Percentiles rank a stretch among this genome's conserved stretches.
phyloP scores from a whole-genome alignment of 768 basidiomycete genomes.

The Peribolospora baueri region DNA sequence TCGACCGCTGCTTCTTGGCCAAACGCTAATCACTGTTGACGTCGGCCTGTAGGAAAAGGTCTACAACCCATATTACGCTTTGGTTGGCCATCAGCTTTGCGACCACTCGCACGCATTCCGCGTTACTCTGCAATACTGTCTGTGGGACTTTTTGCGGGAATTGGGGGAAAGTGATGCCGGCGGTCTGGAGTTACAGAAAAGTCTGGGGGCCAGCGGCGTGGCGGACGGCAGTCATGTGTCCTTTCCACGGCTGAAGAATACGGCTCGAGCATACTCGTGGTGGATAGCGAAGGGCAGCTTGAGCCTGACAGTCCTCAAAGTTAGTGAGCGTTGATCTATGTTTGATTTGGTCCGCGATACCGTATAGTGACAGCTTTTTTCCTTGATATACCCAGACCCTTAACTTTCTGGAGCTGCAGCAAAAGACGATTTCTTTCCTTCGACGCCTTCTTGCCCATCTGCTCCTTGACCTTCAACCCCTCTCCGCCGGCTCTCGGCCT shows the following conservation, averaged over 20 bases:
- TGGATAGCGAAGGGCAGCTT: slow-evolving; percentile 68
- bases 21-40: neutral
- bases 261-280: slow-evolving; percentile 75
- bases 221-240: slow-evolving; percentile 24
- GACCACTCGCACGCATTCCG: slow-evolving; percentile 40
- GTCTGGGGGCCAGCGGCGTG: slow-evolving; percentile 24
- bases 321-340: slow-evolving; percentile 16
- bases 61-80: slow-evolving; percentile 88
- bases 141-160: slow-evolving; percentile 91
- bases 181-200: slow-evolving; percentile 50
- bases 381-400: slow-evolving; percentile 35
- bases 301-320: slow-evolving; percentile 58
- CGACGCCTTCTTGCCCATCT: slow-evolving; percentile 41
- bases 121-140: slow-evolving; percentile 75
- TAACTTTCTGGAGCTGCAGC: slow-evolving; percentile 53
- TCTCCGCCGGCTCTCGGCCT: slow-evolving; percentile 35
- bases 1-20: too few relatives aligned
- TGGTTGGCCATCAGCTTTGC: slow-evolving; percentile 54
- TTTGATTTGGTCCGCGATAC: neutral
- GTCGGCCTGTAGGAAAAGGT: slow-evolving; percentile 41
- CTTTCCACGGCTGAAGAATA: slow-evolving; percentile 32
- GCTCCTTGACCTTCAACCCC: slow-evolving; percentile 48
- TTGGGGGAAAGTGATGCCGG: slow-evolving; percentile 64
- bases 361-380: too few relatives aligned
- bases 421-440: slow-evolving; percentile 41